Evolutionary conservation across 179 eudicot genomes (phyloP), one percentile per base, ranked within the genome.

Genomic region (Actinidia chinensis): DNA sequence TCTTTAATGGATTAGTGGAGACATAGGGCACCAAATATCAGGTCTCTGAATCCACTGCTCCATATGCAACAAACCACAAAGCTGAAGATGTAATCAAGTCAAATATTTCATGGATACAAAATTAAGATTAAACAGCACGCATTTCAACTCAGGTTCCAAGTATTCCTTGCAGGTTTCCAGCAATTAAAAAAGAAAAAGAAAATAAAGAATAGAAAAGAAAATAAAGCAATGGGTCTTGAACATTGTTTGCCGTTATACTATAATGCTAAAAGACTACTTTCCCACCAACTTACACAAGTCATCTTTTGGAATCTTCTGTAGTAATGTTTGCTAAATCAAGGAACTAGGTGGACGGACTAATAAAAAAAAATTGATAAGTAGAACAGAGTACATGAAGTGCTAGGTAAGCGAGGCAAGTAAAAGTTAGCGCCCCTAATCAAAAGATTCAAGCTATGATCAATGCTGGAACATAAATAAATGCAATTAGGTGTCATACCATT

Each of bases 401-500:
- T 50, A 6, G 13, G 25, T 50, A 51, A 51, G 20, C 18, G 40
- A 50, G 22, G 14, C 23, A 51, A 47, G 48, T 28, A 17, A 51
- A 71, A 51, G 60, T 25, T 51, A 71, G 52, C 9, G 0, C 20
- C 60, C 75, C 23, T 33, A 72, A 9, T 33, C 63, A 18, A 36
- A 71, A 51, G 14, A 28, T 17, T 18, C 23, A 28, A 36, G 4
- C 33, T 28, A 1, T 4, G 22, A 12, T 8, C 42, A 71, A 28
- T 8, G 5, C 8, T 0, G n/a, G 33, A 33, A 52, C 13, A 25
- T 10, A 10, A 23, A 23, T 23, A 61, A 9, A 61, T 71, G 75
- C 58, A 71, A 28, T 51, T 15, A 42, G 66, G 40, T 23, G 25
- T 46, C 72, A 63, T 92, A 94, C 97, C 97, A 92, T 76, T 91